Conservation (phyloP, 805 yeast genomes). For the Starmerella sp. region DNA sequence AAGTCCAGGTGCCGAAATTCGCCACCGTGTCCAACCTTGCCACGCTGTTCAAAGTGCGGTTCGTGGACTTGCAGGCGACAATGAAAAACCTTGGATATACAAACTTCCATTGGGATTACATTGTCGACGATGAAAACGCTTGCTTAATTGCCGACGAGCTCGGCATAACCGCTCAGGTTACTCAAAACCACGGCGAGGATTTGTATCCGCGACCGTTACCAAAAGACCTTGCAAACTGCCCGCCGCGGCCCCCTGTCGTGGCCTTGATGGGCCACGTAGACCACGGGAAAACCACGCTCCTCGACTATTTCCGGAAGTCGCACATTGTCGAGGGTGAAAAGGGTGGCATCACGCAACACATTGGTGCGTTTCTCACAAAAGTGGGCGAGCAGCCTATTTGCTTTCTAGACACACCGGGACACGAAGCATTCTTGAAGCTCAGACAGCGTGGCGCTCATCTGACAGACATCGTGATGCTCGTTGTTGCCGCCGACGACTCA, state of each 20-base stretch:
- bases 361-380: constrained; percentile 94
- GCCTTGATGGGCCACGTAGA: constrained; percentile 99
- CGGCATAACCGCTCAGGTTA: constrained; percentile 50
- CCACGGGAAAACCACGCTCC: constrained; percentile 92
- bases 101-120: constrained; percentile 54
- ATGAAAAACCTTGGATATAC: constrained; percentile 65
- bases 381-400: constrained; percentile 78
- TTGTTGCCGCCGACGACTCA: constrained; percentile 94
- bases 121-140: constrained; percentile 78
- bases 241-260: constrained; percentile 80
- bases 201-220: constrained; percentile 43
- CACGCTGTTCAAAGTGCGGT: constrained; percentile 52
- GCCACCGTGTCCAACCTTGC: constrained; percentile 72
- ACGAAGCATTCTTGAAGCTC: constrained; percentile 93
- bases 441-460: constrained; percentile 91
- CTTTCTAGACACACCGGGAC: constrained; percentile 95
- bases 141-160: constrained; percentile 79
- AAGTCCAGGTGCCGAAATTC: constrained; percentile 51
- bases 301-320: constrained; percentile 77
- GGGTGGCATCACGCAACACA: constrained; percentile 97
- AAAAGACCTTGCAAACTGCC: constrained; percentile 36
- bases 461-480: constrained; percentile 84
- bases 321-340: constrained; percentile 73
- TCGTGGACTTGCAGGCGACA: constrained; percentile 46
- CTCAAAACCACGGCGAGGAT: constrained; percentile 49